phyloP scores from a whole-genome alignment of 371 early-diverging fungal species.

The Syncephalastrum monosporum region DNA sequence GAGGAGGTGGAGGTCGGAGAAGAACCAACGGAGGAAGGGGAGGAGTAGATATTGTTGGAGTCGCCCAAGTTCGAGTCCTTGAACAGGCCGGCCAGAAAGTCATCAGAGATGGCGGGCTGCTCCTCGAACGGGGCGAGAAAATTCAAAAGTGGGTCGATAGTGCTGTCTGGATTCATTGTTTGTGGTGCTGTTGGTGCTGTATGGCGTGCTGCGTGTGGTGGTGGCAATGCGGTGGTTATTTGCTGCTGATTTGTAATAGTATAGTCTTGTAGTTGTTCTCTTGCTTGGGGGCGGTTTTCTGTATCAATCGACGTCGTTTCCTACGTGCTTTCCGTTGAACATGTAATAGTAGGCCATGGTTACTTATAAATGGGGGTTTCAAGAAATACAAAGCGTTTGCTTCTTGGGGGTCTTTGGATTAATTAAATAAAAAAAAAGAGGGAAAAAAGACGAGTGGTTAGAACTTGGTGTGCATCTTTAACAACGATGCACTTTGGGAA shows the following conservation, averaged over 20 bases:
- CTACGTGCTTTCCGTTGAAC: conserved; percentile 36
- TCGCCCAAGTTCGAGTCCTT: conserved; percentile 8
- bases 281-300: conserved; percentile 24
- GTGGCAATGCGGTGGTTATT: conserved; percentile 6
- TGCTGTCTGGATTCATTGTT: conserved; percentile 6
- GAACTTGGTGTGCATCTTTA: conserved; percentile 28
- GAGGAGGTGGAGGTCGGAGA: conserved; percentile 17
- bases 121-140: conserved; percentile 8
- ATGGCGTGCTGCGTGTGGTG: neutral
- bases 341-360: conserved; percentile 35
- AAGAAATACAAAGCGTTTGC: conserved; percentile 3
- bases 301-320: conserved; percentile 36
- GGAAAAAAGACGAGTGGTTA: conserved; percentile 10
- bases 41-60: conserved; percentile 3
- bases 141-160: conserved; percentile 15
- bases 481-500: conserved; percentile 21
- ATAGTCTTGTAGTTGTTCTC: conserved; percentile 6
- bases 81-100: conserved; percentile 15
- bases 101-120: conserved; percentile 9
- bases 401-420: conserved; percentile 9
- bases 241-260: conserved; percentile 9
- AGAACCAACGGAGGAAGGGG: conserved; percentile 7
- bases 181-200: conserved; percentile 6
- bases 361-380: conserved; percentile 10
- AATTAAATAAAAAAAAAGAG: conserved; percentile 13